Evolutionary conservation across 148 eudicot species (phyloP), one percentile per base, ranked within the genome.

Genomic region (Hydrangea macrophylla): DNA sequence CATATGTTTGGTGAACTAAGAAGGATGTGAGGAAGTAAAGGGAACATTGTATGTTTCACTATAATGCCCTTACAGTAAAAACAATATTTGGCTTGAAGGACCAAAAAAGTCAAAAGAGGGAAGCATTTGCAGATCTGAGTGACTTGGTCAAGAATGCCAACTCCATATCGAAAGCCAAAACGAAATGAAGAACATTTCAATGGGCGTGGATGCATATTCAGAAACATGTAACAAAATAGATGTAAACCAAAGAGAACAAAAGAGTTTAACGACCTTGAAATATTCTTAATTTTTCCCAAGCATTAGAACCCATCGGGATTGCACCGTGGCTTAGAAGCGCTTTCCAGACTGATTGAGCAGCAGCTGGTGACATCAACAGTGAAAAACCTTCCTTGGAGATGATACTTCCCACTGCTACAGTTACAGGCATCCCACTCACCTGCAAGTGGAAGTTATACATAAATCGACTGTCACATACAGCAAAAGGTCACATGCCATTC

Each of bases 341-440:
- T 74, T 77, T 85, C 89, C 87, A 82, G 54, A 88, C 71, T 17
- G 75, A 64, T 68, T 69, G 79, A 48, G 87, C 82, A 75, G 84
- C 87, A 75, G 73, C 80, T 63, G 85, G 87, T 66, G 87, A 72
- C 84, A 79, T 82, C 84, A 88, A 64, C 37, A 88, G 60, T 37
- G 89, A 82, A 71, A 76, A 88, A 13, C 92, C 92, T 79, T 75
- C 87, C 62, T 77, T 81, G 64, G 85, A 76, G 20, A 88, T 65
- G 17, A 81, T 28, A 74, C 75, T 85, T 61, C 92, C 92, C 67
- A 83, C 87, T 15, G 81, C 87, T 25, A 88, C 84, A 68, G 92
- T 88, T 60, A 88, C n/a, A 40, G 92, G 92, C 89, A 85, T 85
- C 61, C 81, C 81, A 73, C 71, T 72, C 37, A 88, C 89, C 92